Percentiles rank a stretch among this genome's conserved stretches.
Evolutionary conservation across 345 rosid species (phyloP).

Genomic region (Salix caprea): DNA sequence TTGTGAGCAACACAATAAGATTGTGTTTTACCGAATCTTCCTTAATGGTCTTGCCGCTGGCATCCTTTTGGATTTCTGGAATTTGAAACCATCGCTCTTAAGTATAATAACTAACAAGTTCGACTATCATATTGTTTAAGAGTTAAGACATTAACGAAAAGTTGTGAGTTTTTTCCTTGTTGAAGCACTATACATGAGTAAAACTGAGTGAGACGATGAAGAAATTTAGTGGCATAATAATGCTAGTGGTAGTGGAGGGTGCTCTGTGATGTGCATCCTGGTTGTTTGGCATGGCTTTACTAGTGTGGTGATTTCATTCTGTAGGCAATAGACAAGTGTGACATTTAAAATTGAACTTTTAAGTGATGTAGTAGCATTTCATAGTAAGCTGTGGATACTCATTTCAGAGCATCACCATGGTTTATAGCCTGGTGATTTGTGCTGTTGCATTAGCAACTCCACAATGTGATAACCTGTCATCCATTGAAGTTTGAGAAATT

Average conservation of each 20-base stretch:
- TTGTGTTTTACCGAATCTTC: neutral
- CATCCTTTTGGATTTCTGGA: neutral
- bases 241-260: too few species aligned
- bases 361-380: neutral
- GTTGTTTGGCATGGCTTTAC: too few species aligned
- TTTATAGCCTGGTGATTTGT: neutral
- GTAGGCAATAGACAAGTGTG: too few species aligned
- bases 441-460: neutral
- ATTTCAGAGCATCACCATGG: neutral
- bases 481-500: neutral
- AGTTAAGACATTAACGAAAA: neutral
- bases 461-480: neutral
- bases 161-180: neutral
- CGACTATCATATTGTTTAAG: neutral
- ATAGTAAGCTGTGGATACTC: neutral
- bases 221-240: too few species aligned
- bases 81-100: neutral
- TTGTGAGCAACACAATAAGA: neutral
- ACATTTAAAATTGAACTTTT: too few species aligned
- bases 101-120: too few species aligned
- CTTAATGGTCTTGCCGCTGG: neutral
- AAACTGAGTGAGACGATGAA: neutral
- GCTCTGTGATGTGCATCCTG: too few species aligned
- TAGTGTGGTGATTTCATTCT: too few species aligned
- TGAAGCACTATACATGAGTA: neutral